Base-by-base conservation (phyloP, 768 basidiomycete species). In the Lyophyllum shimeji region DNA sequence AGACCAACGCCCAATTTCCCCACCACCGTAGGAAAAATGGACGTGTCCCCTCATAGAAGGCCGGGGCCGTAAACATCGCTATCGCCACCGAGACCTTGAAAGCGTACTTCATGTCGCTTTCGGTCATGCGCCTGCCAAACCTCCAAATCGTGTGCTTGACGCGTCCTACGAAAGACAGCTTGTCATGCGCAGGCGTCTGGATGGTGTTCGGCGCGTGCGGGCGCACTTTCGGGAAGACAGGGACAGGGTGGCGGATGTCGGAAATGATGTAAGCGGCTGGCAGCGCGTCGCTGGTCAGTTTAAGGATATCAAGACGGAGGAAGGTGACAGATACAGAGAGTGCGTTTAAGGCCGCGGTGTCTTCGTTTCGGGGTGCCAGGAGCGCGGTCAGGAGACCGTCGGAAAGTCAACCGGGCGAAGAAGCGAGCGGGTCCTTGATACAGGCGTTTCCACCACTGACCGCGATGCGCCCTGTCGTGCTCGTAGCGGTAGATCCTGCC, bases 1-100 rank as follows among this genome's bases (percentile, higher is more conserved):
- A 95, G 51, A 98, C 91, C 65, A 99, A 74, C 1, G 94, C 94
- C 96, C 96, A 99, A 72, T 98, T 94, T 33, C 95, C 95, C 63
- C 86, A 82, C 63, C 89, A 94, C 46, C 86, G 81, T 42, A 91
- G 76, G 65, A 97, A 98, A 3, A 84, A 70, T 4, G 86, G 87
- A 23, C 95, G 77, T 0, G 90, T 95, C 17, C 70, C 58, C 51
- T 90, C 89, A 56, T 91, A 86, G 71, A 96, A 98, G 0, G 95
- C 95, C 1, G 95, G 95, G 0, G 89, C 80, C 0, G 95, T 88
- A 3, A 98, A 76, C 23, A 97, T 71, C 0, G 91, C 89, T 42
- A 86, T 85, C 1, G 89, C 90, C 75, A 92, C 84, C 20, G 89
- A 93, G 7, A 85, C 87, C 70, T 96, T 96, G 72, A 96, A 76